phyloP scores from a whole-genome alignment of 768 basidiomycete genomes.

The Termitomyces sp. region DNA sequence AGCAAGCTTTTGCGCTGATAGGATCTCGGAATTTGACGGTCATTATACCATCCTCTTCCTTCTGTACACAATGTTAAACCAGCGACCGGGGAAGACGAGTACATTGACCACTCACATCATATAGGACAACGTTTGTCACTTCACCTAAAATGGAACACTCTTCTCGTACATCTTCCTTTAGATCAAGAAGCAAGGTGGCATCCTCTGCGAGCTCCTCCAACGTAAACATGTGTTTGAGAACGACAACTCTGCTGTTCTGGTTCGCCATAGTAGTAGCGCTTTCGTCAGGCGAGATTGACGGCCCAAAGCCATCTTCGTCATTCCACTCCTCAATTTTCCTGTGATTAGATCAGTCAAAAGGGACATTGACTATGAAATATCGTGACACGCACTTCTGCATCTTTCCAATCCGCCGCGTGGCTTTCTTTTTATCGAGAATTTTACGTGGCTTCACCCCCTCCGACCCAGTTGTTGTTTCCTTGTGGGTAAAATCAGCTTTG shows the following conservation, averaged over 20 bases:
- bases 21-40: conserved; percentile 94
- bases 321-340: conserved; percentile 95
- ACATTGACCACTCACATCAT: conserved; percentile 64
- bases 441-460: conserved; percentile 46
- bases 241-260: conserved; percentile 74
- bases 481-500: conserved; percentile 76
- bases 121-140: conserved; percentile 92
- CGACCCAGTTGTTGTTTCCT: conserved; percentile 36
- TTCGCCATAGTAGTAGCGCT: conserved; percentile 30
- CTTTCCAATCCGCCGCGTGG: conserved; percentile 69
- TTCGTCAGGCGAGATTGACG: conserved; percentile 53
- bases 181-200: conserved; percentile 76
- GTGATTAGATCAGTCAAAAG: conserved; percentile 1
- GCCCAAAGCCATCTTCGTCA: conserved; percentile 89
- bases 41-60: conserved; percentile 91
- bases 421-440: conserved; percentile 74
- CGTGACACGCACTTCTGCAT: conserved; percentile 65
- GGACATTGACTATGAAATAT: neutral
- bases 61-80: conserved; percentile 35
- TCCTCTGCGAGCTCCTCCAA: conserved; percentile 83
- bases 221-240: conserved; percentile 94
- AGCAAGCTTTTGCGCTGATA: conserved; percentile 88
- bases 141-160: conserved; percentile 88
- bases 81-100: neutral
- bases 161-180: conserved; percentile 95